Evolutionary conservation across 805 yeast species (phyloP).

Genomic region (Barnettozyma vustinii): DNA sequence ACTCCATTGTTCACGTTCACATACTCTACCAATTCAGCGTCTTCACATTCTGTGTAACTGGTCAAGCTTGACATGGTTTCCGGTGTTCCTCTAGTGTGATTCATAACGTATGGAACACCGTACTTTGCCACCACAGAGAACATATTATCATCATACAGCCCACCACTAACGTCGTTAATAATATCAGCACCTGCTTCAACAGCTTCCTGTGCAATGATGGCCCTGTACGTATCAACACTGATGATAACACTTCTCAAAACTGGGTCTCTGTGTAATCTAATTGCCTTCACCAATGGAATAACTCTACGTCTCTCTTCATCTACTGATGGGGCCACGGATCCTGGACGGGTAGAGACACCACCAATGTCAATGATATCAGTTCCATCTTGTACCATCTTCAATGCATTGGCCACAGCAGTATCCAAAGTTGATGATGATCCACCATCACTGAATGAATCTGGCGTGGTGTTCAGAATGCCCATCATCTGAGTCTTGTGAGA

Average conservation of each 20-base stretch:
- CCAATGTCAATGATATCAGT: constrained; percentile 87
- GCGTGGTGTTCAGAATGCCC: constrained; percentile 88
- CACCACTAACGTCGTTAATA: constrained; percentile 86
- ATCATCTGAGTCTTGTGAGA: constrained; percentile 59
- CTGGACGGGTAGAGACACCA: constrained; percentile 92
- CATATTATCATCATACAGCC: constrained; percentile 61
- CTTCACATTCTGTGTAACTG: constrained; percentile 40
- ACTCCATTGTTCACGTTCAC: constrained; percentile 23
- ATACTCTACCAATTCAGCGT: constrained; percentile 35
- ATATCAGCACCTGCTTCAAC: constrained; percentile 81
- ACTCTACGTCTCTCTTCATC: constrained; percentile 71
- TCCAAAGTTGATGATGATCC: constrained; percentile 40
- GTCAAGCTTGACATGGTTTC: constrained; percentile 62
- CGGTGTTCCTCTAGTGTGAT: constrained; percentile 83
- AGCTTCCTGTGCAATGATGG: constrained; percentile 65
- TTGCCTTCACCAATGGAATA: constrained; percentile 58
- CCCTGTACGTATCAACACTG: constrained; percentile 85
- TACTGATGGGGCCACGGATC: constrained; percentile 52
- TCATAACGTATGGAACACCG: constrained; percentile 73
- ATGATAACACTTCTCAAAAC: constrained; percentile 42
- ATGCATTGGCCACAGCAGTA: constrained; percentile 40
- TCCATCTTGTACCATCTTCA: constrained; percentile 47
- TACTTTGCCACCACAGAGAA: constrained; percentile 62
- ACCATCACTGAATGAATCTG: constrained; percentile 95
- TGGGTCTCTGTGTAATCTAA: constrained; percentile 40